Evolutionary conservation across 106 monocot genomes (phyloP).

Genomic region (Iris macrosiphon): DNA sequence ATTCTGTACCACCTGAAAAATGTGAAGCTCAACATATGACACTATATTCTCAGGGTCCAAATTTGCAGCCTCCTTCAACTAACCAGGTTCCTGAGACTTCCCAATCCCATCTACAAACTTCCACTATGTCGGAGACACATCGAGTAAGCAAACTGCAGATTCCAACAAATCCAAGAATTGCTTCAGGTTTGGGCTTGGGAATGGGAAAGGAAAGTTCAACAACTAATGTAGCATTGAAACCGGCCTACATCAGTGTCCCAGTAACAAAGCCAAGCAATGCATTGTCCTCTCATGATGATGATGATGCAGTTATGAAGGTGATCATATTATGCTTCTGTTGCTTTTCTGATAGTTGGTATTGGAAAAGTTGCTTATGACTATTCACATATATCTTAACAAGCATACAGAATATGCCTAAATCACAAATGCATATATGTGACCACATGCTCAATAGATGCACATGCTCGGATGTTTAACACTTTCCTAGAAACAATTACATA

Average conservation of each 20-base stretch:
- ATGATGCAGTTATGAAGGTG: conserved; percentile 51
- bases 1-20: conserved; percentile 18
- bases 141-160: conserved; percentile 89
- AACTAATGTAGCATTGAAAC: conserved; percentile 36
- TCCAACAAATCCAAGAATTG: conserved; percentile 96
- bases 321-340: conserved; percentile 9
- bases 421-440: too few relatives aligned
- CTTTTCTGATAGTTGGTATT: too few relatives aligned
- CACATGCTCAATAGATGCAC: too few relatives aligned
- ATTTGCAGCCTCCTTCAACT: conserved; percentile 37
- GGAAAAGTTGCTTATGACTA: too few relatives aligned
- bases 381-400: too few relatives aligned
- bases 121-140: conserved; percentile 24
- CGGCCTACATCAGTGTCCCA: conserved; percentile 74
- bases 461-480: too few relatives aligned
- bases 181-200: conserved; percentile 49
- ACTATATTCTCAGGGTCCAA: conserved; percentile 22
- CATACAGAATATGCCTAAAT: too few relatives aligned
- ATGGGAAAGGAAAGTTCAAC: conserved; percentile 39
- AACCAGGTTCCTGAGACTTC: conserved; percentile 47
- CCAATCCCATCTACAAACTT: conserved; percentile 31
- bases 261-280: conserved; percentile 35
- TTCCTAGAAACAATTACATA: too few relatives aligned
- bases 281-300: conserved; percentile 35
- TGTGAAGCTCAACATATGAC: conserved; percentile 27